Evolutionary conservation across 2,329 filamentous ascomycete species (phyloP).

Genomic region (Pyrenophora graminea): DNA sequence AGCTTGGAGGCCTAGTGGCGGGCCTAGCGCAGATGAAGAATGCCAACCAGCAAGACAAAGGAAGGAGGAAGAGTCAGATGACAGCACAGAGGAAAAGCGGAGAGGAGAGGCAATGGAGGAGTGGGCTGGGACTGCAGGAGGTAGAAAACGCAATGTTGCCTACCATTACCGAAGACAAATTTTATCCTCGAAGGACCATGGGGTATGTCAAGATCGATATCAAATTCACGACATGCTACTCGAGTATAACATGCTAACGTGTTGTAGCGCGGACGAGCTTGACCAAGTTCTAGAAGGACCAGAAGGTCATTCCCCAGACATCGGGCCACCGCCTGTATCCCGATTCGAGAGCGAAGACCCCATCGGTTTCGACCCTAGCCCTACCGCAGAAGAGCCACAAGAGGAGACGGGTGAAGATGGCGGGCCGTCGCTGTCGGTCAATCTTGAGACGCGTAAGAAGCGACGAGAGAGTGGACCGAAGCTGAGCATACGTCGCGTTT

Average conservation of each 20-base stretch:
- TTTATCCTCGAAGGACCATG: constrained; percentile 68
- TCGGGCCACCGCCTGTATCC: constrained; percentile 63
- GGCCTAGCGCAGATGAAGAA: constrained; percentile 59
- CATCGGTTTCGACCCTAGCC: constrained; percentile 49
- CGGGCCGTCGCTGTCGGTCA: constrained; percentile 48
- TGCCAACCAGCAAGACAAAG: constrained; percentile 16
- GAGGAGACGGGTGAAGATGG: constrained; percentile 43
- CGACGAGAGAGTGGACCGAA: constrained; percentile 57
- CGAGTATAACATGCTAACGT: constrained; percentile 21
- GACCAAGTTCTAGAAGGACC: constrained; percentile 56
- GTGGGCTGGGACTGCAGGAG: constrained; percentile 48
- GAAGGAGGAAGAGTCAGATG: constrained; percentile 55
- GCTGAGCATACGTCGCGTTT: constrained; percentile 48
- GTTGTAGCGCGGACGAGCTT: constrained; percentile 63
- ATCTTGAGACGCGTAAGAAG: constrained; percentile 58
- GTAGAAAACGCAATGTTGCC: constrained; percentile 62
- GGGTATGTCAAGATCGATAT: constrained; percentile 57
- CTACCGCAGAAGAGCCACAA: constrained; percentile 25
- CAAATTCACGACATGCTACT: background rate
- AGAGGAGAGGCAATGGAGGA: constrained; percentile 60
- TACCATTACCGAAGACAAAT: constrained; percentile 71
- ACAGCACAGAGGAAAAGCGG: constrained; percentile 53
- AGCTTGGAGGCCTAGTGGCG: constrained; percentile 70
- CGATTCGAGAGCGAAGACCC: constrained; percentile 57
- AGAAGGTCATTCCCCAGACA: constrained; percentile 66